A percentile compares a stretch with the other conserved stretches of the same genome.
These are phyloP conservation scores for Penicillium pulvis DNA, from an alignment of 495 filamentous ascomycete genomes.

Conservation along the genomic window DNA sequence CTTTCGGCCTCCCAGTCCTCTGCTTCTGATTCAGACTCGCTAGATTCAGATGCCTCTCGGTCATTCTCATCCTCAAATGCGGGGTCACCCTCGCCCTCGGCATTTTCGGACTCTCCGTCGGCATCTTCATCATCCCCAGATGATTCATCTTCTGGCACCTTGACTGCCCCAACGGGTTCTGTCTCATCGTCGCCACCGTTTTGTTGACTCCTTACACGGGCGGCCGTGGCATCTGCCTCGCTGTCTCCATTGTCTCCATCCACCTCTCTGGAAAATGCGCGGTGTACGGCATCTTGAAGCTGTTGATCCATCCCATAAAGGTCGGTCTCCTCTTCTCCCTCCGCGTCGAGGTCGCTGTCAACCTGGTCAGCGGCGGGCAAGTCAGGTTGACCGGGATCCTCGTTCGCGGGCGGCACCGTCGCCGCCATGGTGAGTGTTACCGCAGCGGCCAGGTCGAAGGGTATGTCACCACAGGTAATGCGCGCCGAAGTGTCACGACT, in stretches of 20 bases:
- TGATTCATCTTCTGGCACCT: slow-evolving; percentile 59
- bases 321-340: slow-evolving; percentile 54
- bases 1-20: slow-evolving; percentile 68
- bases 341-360: slow-evolving; percentile 56
- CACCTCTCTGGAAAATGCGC: slow-evolving; percentile 55
- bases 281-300: slow-evolving; percentile 53
- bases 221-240: slow-evolving; percentile 37
- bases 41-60: slow-evolving; percentile 54
- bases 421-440: slow-evolving; percentile 51
- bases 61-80: slow-evolving; percentile 43
- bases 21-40: slow-evolving; percentile 66
- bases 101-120: slow-evolving; percentile 26
- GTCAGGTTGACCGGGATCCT: slow-evolving; percentile 40
- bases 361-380: slow-evolving; percentile 35
- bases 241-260: slow-evolving; percentile 45
- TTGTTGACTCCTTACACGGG: slow-evolving; percentile 32
- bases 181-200: slow-evolving; percentile 47
- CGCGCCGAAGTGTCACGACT: slow-evolving; percentile 12
- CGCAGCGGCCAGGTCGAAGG: slow-evolving; percentile 49
- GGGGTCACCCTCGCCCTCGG: slow-evolving; percentile 48
- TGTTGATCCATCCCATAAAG: slow-evolving; percentile 50
- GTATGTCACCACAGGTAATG: slow-evolving; percentile 7
- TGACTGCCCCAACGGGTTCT: slow-evolving; percentile 76
- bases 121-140: slow-evolving; percentile 33
- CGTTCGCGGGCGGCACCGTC: slow-evolving; percentile 46